phyloP scores from a whole-genome alignment of 2,329 filamentous ascomycete genomes.

The Monosporascus sp. region DNA sequence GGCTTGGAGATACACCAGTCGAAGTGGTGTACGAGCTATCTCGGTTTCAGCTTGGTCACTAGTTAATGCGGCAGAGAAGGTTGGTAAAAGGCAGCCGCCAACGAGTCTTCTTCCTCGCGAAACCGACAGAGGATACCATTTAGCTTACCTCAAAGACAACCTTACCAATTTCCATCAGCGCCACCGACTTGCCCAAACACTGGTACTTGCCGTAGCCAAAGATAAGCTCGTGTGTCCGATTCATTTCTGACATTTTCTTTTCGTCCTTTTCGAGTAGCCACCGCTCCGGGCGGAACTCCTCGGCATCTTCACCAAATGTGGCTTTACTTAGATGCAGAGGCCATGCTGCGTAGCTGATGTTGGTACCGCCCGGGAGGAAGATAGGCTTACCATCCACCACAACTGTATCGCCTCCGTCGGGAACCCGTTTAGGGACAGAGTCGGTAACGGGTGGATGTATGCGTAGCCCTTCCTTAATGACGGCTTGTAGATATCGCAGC shows the following conservation, averaged over 20 bases:
- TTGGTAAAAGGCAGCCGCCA: neutral
- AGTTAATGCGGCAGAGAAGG: neutral
- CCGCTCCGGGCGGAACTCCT: conserved; percentile 14
- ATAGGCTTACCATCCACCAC: neutral
- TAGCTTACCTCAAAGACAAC: conserved; percentile 11
- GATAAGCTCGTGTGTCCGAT: conserved; percentile 1
- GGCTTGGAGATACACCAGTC: conserved; percentile 11
- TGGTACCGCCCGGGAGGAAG: conserved; percentile 6
- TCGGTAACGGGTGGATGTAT: conserved; percentile 27
- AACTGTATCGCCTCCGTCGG: conserved; percentile 8
- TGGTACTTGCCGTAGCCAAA: conserved; percentile 11
- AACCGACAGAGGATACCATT: neutral
- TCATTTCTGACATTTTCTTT: conserved; percentile 7
- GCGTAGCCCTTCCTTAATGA: conserved; percentile 34
- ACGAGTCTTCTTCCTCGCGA: neutral
- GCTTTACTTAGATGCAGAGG: conserved; percentile 7
- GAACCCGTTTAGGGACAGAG: conserved; percentile 11
- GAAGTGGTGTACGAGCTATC: conserved; percentile 11
- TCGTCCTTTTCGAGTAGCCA: conserved; percentile 11
- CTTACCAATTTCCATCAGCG: conserved; percentile 5
- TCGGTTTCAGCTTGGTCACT: neutral
- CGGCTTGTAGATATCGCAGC: conserved; percentile 34
- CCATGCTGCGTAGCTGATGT: conserved; percentile 4
- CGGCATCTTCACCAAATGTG: conserved; percentile 7
- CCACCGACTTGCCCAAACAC: conserved; percentile 10